Percentiles rank a stretch among this genome's conserved stretches.
phyloP scores from a whole-genome alignment of 2,329 filamentous ascomycete species.

The Aspergillus terreus region DNA sequence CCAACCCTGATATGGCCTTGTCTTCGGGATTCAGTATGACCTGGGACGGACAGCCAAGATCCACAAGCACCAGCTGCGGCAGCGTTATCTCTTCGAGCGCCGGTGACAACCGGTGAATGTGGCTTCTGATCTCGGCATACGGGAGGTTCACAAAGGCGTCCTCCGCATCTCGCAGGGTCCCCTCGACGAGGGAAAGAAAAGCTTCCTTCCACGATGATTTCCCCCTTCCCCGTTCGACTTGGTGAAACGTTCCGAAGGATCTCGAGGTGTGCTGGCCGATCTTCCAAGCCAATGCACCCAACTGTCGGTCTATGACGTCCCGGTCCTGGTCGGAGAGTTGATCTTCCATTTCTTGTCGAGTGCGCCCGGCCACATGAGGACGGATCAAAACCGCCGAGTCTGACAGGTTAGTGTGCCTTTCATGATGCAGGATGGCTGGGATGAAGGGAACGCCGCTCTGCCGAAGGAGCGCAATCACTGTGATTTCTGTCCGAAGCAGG shows the following conservation, averaged over 20 bases:
- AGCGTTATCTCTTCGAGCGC: conserved; percentile 49
- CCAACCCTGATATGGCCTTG: conserved; percentile 47
- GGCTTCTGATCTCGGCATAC: conserved; percentile 52
- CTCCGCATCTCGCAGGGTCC: conserved; percentile 54
- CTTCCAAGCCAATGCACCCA: conserved; percentile 35
- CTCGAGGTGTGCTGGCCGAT: conserved; percentile 46
- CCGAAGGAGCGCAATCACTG: conserved; percentile 34
- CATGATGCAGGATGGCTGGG: conserved; percentile 37
- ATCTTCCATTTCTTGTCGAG: conserved; percentile 28
- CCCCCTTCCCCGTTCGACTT: conserved; percentile 45
- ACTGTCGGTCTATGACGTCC: conserved; percentile 30
- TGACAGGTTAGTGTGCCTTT: conserved; percentile 23
- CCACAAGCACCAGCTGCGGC: conserved; percentile 50
- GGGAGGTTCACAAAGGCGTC: conserved; percentile 57
- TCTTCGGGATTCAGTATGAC: conserved; percentile 50
- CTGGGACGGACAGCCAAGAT: conserved; percentile 48
- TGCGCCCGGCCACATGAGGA: conserved; percentile 32
- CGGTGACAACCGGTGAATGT: conserved; percentile 42
- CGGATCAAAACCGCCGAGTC: conserved; percentile 36
- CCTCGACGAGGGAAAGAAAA: conserved; percentile 52
- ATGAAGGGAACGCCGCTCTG: conserved; percentile 31
- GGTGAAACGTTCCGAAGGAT: conserved; percentile 50
- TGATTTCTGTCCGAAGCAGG: conserved; percentile 39
- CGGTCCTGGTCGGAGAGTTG: conserved; percentile 28
- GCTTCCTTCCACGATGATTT: conserved; percentile 51